These are phyloP conservation scores for Alternaria rosae DNA, from an alignment of 2,329 filamentous ascomycete genomes.

Conservation along the genomic window DNA sequence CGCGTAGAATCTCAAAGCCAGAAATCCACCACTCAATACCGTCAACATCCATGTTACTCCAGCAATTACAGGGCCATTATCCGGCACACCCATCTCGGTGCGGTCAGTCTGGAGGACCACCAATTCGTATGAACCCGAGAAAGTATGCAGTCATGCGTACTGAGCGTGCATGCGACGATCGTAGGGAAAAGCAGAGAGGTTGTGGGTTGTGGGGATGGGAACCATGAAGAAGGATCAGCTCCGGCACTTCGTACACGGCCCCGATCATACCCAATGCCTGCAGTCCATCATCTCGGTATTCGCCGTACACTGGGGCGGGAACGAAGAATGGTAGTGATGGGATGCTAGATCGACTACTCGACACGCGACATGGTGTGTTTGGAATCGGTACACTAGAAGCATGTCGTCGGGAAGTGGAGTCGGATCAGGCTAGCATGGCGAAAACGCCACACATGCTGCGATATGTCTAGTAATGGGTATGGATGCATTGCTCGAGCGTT, in stretches of 20 bases:
- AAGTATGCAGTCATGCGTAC: conserved; percentile 1
- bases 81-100: conserved; percentile 20
- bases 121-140: background rate
- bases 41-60: conserved; percentile 37
- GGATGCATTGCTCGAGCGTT: background rate
- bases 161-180: background rate
- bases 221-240: conserved; percentile 4
- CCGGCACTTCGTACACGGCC: background rate
- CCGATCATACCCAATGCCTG: conserved; percentile 1
- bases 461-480: background rate
- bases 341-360: background rate
- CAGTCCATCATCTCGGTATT: conserved; percentile 3
- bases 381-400: conserved; percentile 1
- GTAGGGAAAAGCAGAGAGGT: background rate
- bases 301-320: background rate
- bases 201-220: background rate
- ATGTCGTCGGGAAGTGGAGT: background rate
- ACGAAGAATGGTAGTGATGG: conserved; percentile 1
- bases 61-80: conserved; percentile 35
- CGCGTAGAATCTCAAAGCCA: conserved; percentile 36
- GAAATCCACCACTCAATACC: conserved; percentile 28
- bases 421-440: background rate
- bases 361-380: conserved; percentile 11
- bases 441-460: background rate
- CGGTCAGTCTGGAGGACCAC: conserved; percentile 5